Evolutionary conservation across 2,329 filamentous ascomycete genomes (phyloP), one percentile per base, ranked within the genome.

Genomic region (Phyllosticta citrichinensis): DNA sequence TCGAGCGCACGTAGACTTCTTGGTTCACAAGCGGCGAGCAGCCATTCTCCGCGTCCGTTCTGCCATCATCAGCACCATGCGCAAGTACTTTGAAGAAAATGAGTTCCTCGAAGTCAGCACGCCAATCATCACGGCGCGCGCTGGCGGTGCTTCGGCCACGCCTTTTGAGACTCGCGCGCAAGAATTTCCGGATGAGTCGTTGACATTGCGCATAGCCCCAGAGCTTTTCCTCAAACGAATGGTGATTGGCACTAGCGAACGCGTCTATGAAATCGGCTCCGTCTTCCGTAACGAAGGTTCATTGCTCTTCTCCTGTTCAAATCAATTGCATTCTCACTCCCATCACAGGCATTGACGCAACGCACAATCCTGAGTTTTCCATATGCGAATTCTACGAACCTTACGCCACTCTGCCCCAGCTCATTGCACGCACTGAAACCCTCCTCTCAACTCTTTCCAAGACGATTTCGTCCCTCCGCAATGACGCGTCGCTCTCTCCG

Each of bases 361-460:
- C 91, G 0, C 94, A 99, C 72, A 99, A 99, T 70, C 93, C 94
- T 0, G 94, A 99, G 71, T 99, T 97, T 75, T 94, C 89, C 53
- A 97, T 90, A 63, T 97, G 93, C 78, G 94, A 99, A 75, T 97
- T 96, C 76, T 99, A 99, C 75, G 87, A 88, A 63, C 87, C 92
- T 2, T 95, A 92, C 68, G 85, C 87, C 63, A 88, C 87, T 65
- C 81, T 97, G 0, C 77, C 85, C 40, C 83, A 89, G 52, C 77
- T 97, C 57, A 91, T 96, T 69, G 71, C 74, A 20, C 83, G 86
- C 70, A 97, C 93, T 0, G 88, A 94, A 71, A 77, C 80, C 14
- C 75, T 97, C 55, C 74, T 97, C 33, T 66, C 68, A n/a, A 66
- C 65, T 22, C 66, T 74, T 0, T 66, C 68, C n/a, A 62, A 56